phyloP scores from a whole-genome alignment of 257 asterid species.

The Plantago major region DNA sequence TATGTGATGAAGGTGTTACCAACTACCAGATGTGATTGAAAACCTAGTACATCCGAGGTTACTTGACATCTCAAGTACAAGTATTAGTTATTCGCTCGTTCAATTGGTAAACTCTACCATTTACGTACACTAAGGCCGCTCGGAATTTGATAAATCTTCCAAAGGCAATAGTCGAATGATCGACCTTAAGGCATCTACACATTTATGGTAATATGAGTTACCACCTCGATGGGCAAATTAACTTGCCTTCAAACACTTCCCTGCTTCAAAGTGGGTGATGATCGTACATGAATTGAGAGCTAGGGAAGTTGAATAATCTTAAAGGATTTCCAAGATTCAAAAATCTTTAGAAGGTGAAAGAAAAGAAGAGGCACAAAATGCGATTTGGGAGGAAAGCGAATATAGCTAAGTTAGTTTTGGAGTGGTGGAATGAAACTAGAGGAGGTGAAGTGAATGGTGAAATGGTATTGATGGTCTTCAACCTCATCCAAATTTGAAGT shows the following conservation, averaged over 20 bases:
- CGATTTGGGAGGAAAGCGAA: slow-evolving; percentile 3
- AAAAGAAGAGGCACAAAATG: neutral
- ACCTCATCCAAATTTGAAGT: slow-evolving; percentile 22
- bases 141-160: neutral
- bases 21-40: neutral
- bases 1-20: slow-evolving; percentile 9
- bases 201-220: neutral
- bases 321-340: neutral
- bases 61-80: neutral
- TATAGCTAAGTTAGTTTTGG: neutral
- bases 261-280: slow-evolving; percentile 2
- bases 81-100: neutral
- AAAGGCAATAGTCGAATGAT: neutral
- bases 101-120: neutral
- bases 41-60: neutral
- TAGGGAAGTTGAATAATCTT: neutral
- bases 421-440: neutral
- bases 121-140: slow-evolving; percentile 7
- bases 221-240: slow-evolving; percentile 23
- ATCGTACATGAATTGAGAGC: no score
- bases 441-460: slow-evolving; percentile 2
- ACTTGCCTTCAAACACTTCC: slow-evolving; percentile 24
- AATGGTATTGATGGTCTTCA: slow-evolving; percentile 26
- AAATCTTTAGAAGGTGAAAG: slow-evolving; percentile 1
- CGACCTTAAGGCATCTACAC: slow-evolving; percentile 27